Conservation (phyloP, 768 basidiomycete genomes). For the Suillus subluteus region DNA sequence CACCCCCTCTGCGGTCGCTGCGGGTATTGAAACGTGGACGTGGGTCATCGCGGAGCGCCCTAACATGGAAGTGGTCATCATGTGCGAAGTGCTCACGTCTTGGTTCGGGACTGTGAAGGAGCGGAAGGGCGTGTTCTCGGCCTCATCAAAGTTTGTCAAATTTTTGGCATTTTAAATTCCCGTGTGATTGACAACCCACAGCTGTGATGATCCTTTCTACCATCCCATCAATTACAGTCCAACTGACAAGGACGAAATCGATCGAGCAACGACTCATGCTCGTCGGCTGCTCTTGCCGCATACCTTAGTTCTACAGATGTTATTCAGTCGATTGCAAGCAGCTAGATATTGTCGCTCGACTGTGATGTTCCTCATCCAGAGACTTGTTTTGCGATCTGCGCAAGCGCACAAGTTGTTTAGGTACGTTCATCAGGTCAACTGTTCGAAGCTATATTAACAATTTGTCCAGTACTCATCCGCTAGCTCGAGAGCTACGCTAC, state of each 20-base stretch:
- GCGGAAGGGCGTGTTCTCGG: conserved; percentile 84
- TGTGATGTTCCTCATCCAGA: conserved; percentile 84
- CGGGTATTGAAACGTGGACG: conserved; percentile 94
- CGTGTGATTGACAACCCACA: conserved; percentile 35
- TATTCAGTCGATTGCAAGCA: conserved; percentile 91
- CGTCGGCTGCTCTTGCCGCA: conserved; percentile 83
- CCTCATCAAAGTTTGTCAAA: conserved; percentile 69
- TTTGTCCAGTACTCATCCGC: conserved; percentile 76
- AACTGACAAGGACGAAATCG: conserved; percentile 83
- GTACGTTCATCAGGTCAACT: conserved; percentile 39
- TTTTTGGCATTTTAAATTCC: conserved; percentile 5
- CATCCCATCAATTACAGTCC: conserved; percentile 87
- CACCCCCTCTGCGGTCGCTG: conserved; percentile 81
- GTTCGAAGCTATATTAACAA: background rate
- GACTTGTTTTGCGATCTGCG: conserved; percentile 82
- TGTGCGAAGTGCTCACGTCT: conserved; percentile 83
- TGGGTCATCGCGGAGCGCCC: conserved; percentile 92
- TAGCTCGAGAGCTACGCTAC: conserved; percentile 89
- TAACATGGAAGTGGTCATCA: conserved; percentile 77
- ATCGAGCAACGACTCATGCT: conserved; percentile 70
- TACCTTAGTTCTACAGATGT: conserved; percentile 79
- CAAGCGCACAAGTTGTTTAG: conserved; percentile 72
- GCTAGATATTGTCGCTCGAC: conserved; percentile 86
- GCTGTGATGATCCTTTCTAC: conserved; percentile 87
- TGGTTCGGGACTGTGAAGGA: conserved; percentile 85